phyloP scores from a whole-genome alignment of 768 basidiomycete species.

The Serendipita indica region DNA sequence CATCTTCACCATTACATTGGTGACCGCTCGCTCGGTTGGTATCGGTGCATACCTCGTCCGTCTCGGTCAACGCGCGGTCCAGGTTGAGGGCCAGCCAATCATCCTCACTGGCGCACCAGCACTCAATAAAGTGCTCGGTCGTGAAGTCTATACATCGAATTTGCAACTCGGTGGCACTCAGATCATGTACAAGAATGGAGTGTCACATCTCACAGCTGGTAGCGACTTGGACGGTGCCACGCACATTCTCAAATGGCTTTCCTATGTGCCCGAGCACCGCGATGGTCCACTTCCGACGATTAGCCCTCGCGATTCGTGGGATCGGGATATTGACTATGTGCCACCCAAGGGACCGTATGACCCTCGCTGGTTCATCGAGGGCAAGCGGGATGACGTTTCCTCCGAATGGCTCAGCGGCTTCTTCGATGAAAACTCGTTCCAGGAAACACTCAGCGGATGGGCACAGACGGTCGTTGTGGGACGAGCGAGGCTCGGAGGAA shows the following conservation, averaged over 20 bases:
- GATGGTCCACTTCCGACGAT: slow-evolving; percentile 69
- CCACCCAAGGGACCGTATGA: slow-evolving; percentile 94
- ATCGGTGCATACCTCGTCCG: slow-evolving; percentile 98
- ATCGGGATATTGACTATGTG: slow-evolving; percentile 76
- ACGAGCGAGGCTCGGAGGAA: slow-evolving; percentile 88
- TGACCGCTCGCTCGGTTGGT: slow-evolving; percentile 96
- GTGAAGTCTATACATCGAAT: slow-evolving; percentile 98
- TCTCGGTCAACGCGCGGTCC: slow-evolving; percentile 91
- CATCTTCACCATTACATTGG: slow-evolving; percentile 98
- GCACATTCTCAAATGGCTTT: slow-evolving; percentile 87
- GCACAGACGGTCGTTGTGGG: slow-evolving; percentile 95
- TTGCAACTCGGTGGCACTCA: slow-evolving; percentile 98
- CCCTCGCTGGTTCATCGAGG: slow-evolving; percentile 95
- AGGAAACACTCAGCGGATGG: slow-evolving; percentile 97
- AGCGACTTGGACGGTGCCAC: slow-evolving; percentile 93
- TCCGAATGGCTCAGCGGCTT: slow-evolving; percentile 75
- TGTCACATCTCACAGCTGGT: slow-evolving; percentile 87
- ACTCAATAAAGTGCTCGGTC: slow-evolving; percentile 95
- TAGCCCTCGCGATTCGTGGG: slow-evolving; percentile 64
- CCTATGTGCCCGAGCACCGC: slow-evolving; percentile 78
- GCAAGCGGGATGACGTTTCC: slow-evolving; percentile 72
- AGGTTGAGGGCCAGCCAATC: slow-evolving; percentile 98
- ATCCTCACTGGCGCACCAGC: slow-evolving; percentile 95
- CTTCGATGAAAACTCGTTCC: slow-evolving; percentile 96
- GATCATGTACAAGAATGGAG: slow-evolving; percentile 99